Evolutionary conservation across 1,139 yeast species (phyloP), one percentile per base, ranked within the genome.

Genomic region (Suhomyces bokatorum): DNA sequence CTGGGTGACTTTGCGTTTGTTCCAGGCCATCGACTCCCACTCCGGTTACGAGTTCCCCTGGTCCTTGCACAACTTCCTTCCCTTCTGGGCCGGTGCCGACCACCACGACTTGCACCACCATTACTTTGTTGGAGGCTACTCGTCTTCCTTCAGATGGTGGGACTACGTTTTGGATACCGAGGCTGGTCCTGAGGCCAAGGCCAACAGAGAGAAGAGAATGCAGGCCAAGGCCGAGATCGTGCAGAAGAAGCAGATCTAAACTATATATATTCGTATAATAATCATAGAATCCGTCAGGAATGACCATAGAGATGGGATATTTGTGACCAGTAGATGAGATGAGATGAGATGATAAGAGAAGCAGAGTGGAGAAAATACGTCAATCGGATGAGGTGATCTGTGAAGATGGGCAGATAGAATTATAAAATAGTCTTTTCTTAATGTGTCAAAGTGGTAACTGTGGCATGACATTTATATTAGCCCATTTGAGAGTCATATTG

Each of bases 1-100:
- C 37, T 73, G 78, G 78, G 68, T 73, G 37, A 59, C 68, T 12
- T 62, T 73, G 51, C 61, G 78, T 55, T 67, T 73, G 52, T 69
- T 73, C 53, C 78, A 73, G 56, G 78, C 78, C 17, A 75, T 73
- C 37, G 78, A 73, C 53, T 65, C 78, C 10, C 78, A 73, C 50
- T 71, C 77, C 3, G 78, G 78, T 17, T 73, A 73, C 52, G 78
- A 73, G 46, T 73, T 73, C 60, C 78, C 78, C 12, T 71, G 75
- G 75, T 72, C 77, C 7, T 70, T 73, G 52, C 75, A 73, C 54
- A 62, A 70, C 51, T 55, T 73, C 54, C 47, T 73, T 42, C 78
- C 78, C 30, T 71, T 73, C 59, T 73, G 78, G 78, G 78, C 78
- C 5, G 78, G 78, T 35, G 78, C 78, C 14, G 77, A 72, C 42